A percentile compares a stretch with the other conserved stretches of the same genome.
phyloP scores from a whole-genome alignment of 306 rosid species.

The Sicyos edulis region DNA sequence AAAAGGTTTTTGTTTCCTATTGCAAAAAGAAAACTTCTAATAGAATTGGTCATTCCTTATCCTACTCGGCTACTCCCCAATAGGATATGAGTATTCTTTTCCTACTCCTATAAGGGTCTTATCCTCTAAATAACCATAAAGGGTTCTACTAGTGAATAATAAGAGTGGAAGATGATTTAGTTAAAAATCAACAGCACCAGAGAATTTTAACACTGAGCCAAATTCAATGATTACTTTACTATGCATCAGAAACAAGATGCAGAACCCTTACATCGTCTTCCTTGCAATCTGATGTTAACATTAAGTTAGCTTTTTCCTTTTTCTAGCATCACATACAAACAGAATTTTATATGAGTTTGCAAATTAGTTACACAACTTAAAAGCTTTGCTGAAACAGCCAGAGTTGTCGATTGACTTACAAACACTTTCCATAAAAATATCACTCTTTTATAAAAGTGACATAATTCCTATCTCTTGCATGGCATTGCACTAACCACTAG shows the following conservation, averaged over 20 bases:
- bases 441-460: not conserved
- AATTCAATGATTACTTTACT: not conserved
- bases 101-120: no score
- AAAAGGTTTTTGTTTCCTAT: no score
- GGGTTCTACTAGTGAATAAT: not conserved
- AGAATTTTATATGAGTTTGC: not conserved
- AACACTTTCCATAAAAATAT: not conserved
- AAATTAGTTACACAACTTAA: not conserved
- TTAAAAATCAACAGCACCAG: not conserved
- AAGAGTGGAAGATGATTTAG: not conserved
- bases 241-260: not conserved
- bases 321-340: not conserved
- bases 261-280: not conserved
- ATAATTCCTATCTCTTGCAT: slow-evolving; percentile 11
- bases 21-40: no score
- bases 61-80: no score
- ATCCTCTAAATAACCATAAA: not conserved
- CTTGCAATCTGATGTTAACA: not conserved
- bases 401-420: not conserved
- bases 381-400: not conserved
- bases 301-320: not conserved
- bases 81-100: no score
- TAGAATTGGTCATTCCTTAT: no score
- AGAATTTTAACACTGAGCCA: not conserved
- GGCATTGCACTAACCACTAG: not conserved